Base-by-base conservation (phyloP, 768 basidiomycete genomes). In the Termitomyces bulborhizus region DNA sequence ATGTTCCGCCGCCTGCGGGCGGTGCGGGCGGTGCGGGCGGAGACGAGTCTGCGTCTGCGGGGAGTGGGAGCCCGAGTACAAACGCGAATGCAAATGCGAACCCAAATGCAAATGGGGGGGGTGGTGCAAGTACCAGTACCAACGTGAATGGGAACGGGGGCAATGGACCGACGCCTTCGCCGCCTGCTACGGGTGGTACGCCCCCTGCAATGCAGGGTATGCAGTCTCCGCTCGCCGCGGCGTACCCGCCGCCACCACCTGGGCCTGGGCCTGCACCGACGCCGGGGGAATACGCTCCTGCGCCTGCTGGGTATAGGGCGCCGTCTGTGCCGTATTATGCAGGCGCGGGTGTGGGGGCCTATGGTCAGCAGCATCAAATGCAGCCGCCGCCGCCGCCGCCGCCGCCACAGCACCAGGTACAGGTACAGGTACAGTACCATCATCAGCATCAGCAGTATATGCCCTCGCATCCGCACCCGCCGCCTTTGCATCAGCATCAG, bases 401-500 rank as follows among this genome's bases (percentile, higher is more conserved):
- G 15, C 21, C 24, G 8, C 24, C 43, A 43, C 32, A 31, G 29
- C 32, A 34, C 4, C 32, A 51, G 18, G 15, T 21, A 6, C 46
- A 34, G 18, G 15, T 21, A 6, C 46, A 34, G 21, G 15, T 47
- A 32, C 15, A 32, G 4, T 47, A 47, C 13, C 46, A 47, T 4
- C 51, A 26, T 11, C 43, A 44, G 16, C 48, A 36, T 2, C 47
- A 48, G 31, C 51, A 53, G 12, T 36, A 53, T 12, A 44, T 53
- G 15, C 24, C 8, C 1, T n/a, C 27, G 3, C 41, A 41, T 21
- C 42, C n/a, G 1, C 40, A 26, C 9, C 37, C 29, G 8, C 51
- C 26, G 5, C 4, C 58, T 9, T 31, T 46, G 26, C 65, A 66
- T 24, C 64, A 62, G 9, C 65, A 66, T 24, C 65, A 63, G 29